These are phyloP conservation scores for Myochromella boudieri DNA, from an alignment of 768 basidiomycete species.

Conservation along the genomic window DNA sequence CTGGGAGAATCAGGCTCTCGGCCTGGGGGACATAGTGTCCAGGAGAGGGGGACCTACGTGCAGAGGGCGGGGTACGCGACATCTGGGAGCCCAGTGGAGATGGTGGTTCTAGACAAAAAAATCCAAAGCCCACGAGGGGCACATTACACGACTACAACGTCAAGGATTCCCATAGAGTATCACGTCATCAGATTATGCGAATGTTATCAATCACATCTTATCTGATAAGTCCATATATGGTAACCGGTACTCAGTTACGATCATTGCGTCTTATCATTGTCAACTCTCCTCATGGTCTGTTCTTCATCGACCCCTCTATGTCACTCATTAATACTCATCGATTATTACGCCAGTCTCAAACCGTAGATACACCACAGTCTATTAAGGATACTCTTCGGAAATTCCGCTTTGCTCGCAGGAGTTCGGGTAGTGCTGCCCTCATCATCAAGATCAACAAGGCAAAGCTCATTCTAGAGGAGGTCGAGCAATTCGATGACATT, in stretches of 20 bases:
- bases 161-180: slow-evolving; percentile 4
- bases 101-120: slow-evolving; percentile 4
- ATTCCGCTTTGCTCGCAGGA: slow-evolving; percentile 73
- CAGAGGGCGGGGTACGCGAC: slow-evolving; percentile 1
- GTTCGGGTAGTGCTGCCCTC: slow-evolving; percentile 72
- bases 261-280: slow-evolving; percentile 25
- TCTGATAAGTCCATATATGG: neutral
- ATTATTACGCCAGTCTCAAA: slow-evolving; percentile 48
- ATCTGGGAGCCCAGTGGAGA: neutral
- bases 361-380: slow-evolving; percentile 82
- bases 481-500: slow-evolving; percentile 75
- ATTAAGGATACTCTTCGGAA: slow-evolving; percentile 81
- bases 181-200: slow-evolving; percentile 1
- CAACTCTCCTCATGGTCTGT: slow-evolving; percentile 36
- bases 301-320: slow-evolving; percentile 4
- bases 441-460: slow-evolving; percentile 90
- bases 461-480: slow-evolving; percentile 79
- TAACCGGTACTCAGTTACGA: neutral
- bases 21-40: slow-evolving; percentile 27
- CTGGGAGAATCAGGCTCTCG: slow-evolving; percentile 41
- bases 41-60: slow-evolving; percentile 14
- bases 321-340: slow-evolving; percentile 1
- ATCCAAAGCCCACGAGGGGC: slow-evolving; percentile 4
- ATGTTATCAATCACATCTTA: slow-evolving; percentile 17
- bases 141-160: slow-evolving; percentile 2